Conservation (phyloP, 2,329 filamentous ascomycete species). For the Stagonosporopsis cucurbitacearum region DNA sequence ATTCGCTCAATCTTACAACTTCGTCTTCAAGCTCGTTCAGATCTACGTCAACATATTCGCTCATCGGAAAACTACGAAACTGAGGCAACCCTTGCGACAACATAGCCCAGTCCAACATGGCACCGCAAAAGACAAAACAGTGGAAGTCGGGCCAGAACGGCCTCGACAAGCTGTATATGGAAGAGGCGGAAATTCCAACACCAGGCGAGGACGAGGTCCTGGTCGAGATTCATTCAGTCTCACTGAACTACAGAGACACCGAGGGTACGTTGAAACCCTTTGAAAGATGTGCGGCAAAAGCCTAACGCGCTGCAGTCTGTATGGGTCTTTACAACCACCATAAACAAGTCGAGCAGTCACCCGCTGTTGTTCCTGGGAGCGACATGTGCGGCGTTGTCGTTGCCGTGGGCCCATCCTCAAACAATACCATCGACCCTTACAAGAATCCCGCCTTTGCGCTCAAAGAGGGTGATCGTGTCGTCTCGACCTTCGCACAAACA, state of each 20-base stretch:
- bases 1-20: slow-evolving; percentile 10
- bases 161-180: slow-evolving; percentile 50
- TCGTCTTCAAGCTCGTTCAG: slow-evolving; percentile 15
- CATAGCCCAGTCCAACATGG: slow-evolving; percentile 23
- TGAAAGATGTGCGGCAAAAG: too few species aligned
- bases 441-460: slow-evolving; percentile 48
- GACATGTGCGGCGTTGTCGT: slow-evolving; percentile 73
- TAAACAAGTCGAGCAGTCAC: slow-evolving; percentile 55
- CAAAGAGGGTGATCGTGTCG: slow-evolving; percentile 66
- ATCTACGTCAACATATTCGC: slow-evolving; percentile 15
- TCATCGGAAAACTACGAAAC: slow-evolving; percentile 11
- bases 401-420: slow-evolving; percentile 52
- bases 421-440: slow-evolving; percentile 53
- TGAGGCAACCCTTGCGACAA: slow-evolving; percentile 15
- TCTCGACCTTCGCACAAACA: slow-evolving; percentile 67
- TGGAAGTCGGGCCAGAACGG: slow-evolving; percentile 54
- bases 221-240: slow-evolving; percentile 60
- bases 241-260: slow-evolving; percentile 62
- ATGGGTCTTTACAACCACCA: slow-evolving; percentile 73
- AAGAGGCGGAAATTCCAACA: slow-evolving; percentile 42
- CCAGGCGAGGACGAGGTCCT: slow-evolving; percentile 55
- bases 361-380: slow-evolving; percentile 66
- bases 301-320: slow-evolving; percentile 55
- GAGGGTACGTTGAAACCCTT: slow-evolving; percentile 41
- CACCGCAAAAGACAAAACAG: slow-evolving; percentile 45